Base-by-base conservation (phyloP, 352 stramenopile species). In the Blastocystis sp. region DNA sequence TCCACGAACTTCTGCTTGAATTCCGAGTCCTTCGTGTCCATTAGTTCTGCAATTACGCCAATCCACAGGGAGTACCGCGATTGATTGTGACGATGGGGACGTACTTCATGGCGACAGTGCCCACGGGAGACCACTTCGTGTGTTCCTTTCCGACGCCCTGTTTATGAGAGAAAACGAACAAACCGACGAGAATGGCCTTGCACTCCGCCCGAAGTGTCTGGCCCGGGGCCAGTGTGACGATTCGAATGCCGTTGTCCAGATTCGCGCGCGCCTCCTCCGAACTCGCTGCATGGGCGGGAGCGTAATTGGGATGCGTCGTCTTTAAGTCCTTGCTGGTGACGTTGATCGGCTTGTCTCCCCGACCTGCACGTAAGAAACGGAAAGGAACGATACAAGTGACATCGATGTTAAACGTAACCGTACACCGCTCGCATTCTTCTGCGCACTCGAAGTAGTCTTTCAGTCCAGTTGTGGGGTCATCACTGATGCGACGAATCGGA, bases 321-420 rank as follows among this genome's bases (percentile, higher is more conserved):
- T 49, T 81, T 14, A 81, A 51, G 51, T 81, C 46, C 29, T 81
- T 81, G 69, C 69, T 81, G 16, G 69, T 81, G n/a, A 81, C 69
- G 21, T 81, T 65, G 32, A 81, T 63, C 6, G 69, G 69, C 27
- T 46, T 81, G 51, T 81, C 49, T n/a, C 69, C 69, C 9, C 29
- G 27, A 42, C 69, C 69, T 81, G 29, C 29, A 34, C 21, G 18
- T 54, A 38, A 81, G 8, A 11, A 29, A 81, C 11, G 11, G n/a
- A 21, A 49, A 11, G 3, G 21, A 46, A 7, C 24, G 11, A 18
- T 38, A 81, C 69, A 81, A 8, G 48, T 61, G 16, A 64, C 69
- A 64, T 81, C 56, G 0, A 81, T 34, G 8, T 61, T 51, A 6
- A 81, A 44, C 18, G 14, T 38, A n/a, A 81, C 69, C 2, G 48